Base-by-base conservation (phyloP, 257 asterid genomes). In the Perilla frutescens region DNA sequence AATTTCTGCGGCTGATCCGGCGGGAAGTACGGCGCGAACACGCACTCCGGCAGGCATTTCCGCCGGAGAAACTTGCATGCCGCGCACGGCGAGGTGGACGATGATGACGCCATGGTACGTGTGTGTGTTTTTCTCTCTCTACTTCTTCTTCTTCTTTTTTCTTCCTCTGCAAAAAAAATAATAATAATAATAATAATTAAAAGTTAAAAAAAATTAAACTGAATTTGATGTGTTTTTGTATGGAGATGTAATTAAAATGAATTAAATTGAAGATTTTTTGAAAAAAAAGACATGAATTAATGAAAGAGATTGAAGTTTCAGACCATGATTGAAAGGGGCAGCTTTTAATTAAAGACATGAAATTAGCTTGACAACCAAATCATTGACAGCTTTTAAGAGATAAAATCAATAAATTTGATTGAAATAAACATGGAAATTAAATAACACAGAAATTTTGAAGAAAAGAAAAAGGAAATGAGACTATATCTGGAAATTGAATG, bases 51-150 rank as follows among this genome's bases (percentile, higher is more conserved):
- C 56, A 86, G 87, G 82, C 94, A 88, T 58, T 86, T 88, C 2
- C 95, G 84, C 1, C 95, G 90, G n/a, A 88, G 88, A 80, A 88
- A 86, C 75, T 88, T 88, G 82, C 95, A 88, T 10, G 95, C 95
- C 1, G 95, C 95, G 75, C 95, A 88, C 3, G 95, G 95, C 0
- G 90, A 83, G 67, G 84, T 85, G 9, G 95, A 51, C 13, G 77
- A 86, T 1, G 89, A 82, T 0, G 88, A 84, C 39, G 94, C 85
- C 89, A 86, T 83, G 6, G 36, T n/a, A n/a, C n/a, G n/a, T 8
- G 15, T 13, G 2, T 5, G 14, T 41, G 47, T 3, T 40, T 12
- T 12, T 49, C 55, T 9, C 26, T 34, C 37, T 34, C 37, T 34
- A 4, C 4, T 34, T 34, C 26, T 20, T 20, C 26, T 20, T 20